Conservation (phyloP, 257 asterid species). For the Gardenia jasminoides region DNA sequence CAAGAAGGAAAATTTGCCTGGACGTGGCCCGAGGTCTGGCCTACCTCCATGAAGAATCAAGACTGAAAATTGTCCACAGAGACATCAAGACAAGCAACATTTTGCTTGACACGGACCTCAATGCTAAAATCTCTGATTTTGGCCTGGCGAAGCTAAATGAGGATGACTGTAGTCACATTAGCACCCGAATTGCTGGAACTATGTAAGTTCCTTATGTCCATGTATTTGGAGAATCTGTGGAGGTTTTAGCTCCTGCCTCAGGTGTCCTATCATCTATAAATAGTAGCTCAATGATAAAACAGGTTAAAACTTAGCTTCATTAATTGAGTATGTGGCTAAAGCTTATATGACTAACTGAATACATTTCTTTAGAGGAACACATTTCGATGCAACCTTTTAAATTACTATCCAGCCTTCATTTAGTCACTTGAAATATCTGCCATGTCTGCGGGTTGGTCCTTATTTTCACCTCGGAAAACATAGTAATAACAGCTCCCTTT, state of each 20-base stretch:
- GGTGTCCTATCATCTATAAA: neutral
- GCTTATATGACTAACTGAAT: too few relatives aligned
- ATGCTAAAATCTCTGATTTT: slow-evolving; percentile 84
- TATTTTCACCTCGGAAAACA: too few relatives aligned
- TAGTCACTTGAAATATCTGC: neutral
- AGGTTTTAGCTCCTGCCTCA: neutral
- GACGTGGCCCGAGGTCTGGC: slow-evolving; percentile 83
- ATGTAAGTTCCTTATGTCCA: slow-evolving; percentile 49
- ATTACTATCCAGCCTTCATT: neutral
- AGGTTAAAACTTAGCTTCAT: neutral
- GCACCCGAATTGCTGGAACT: slow-evolving; percentile 93
- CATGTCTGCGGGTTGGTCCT: too few relatives aligned
- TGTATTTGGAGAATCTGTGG: neutral
- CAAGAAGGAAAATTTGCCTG: slow-evolving; percentile 67
- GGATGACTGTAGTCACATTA: slow-evolving; percentile 73
- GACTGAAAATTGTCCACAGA: slow-evolving; percentile 78
- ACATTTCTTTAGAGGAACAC: too few relatives aligned
- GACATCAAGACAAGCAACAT: slow-evolving; percentile 88
- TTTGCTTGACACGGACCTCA: slow-evolving; percentile 73
- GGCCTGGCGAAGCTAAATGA: slow-evolving; percentile 87
- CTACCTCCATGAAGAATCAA: slow-evolving; percentile 87
- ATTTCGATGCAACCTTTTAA: too few relatives aligned
- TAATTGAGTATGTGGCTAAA: neutral
- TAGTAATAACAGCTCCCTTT: neutral
- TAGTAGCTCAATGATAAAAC: neutral